Percentiles rank a stretch among this genome's conserved stretches.
Evolutionary conservation across 2,329 filamentous ascomycete genomes (phyloP).

Genomic region (Verticillium dahliae): DNA sequence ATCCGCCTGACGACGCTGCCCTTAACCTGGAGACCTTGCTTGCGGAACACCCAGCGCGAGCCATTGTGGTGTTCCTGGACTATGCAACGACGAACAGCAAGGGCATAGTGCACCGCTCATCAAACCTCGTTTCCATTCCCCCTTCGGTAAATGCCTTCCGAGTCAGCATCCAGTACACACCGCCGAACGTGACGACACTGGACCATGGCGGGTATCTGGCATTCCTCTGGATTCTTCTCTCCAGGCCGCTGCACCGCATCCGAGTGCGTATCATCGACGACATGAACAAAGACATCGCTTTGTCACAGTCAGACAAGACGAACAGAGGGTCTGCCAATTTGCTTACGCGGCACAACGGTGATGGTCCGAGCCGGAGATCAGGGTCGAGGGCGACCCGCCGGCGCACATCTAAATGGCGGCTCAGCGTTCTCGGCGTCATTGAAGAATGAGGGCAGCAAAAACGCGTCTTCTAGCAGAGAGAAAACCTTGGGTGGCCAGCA

Average conservation of each 20-base stretch:
- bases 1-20: slow-evolving; percentile 58
- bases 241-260: slow-evolving; percentile 80
- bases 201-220: slow-evolving; percentile 64
- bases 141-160: slow-evolving; percentile 75
- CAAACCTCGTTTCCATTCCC: slow-evolving; percentile 63
- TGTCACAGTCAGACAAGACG: no score
- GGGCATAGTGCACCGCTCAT: slow-evolving; percentile 78
- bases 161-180: slow-evolving; percentile 81
- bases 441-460: no score
- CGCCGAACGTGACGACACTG: slow-evolving; percentile 84
- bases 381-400: no score
- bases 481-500: no score
- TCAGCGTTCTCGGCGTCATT: no score
- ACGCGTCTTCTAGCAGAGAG: no score
- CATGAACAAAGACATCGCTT: slow-evolving; percentile 38
- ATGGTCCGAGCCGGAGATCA: no score
- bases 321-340: no score
- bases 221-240: slow-evolving; percentile 84
- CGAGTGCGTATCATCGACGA: slow-evolving; percentile 83
- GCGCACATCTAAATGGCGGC: no score
- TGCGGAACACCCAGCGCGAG: slow-evolving; percentile 61
- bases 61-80: slow-evolving; percentile 86
- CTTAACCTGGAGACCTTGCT: slow-evolving; percentile 59
- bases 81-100: slow-evolving; percentile 91
- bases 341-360: no score